Conservation (phyloP, 2,329 filamentous ascomycete genomes). For the Calonectria henricotiae region DNA sequence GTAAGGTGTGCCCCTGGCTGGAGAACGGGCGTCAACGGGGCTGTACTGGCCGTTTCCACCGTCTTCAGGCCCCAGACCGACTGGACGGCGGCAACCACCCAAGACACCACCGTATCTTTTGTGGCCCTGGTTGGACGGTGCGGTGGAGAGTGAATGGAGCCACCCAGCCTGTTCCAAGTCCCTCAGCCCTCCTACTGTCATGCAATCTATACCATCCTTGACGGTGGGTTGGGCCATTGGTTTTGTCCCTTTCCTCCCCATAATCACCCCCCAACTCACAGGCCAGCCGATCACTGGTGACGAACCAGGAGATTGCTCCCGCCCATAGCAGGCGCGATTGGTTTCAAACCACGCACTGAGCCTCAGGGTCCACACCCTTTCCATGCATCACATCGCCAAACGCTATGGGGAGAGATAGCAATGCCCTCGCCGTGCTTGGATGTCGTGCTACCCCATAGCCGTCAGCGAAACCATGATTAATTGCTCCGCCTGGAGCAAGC, state of each 20-base stretch:
- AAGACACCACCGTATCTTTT: slow-evolving; percentile 26
- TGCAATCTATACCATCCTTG: slow-evolving; percentile 30
- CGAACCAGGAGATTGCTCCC: slow-evolving; percentile 19
- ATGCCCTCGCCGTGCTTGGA: not conserved
- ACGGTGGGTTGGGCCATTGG: slow-evolving; percentile 23
- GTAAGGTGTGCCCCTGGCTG: slow-evolving; percentile 26
- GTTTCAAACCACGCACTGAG: slow-evolving; percentile 40
- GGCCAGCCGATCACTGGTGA: slow-evolving; percentile 26
- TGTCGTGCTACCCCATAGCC: not conserved
- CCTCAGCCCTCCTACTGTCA: not conserved
- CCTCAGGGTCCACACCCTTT: slow-evolving; percentile 52
- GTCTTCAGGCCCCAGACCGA: slow-evolving; percentile 32
- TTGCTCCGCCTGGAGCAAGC: not conserved
- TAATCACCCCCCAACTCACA: slow-evolving; percentile 28
- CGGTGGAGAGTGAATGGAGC: slow-evolving; percentile 15
- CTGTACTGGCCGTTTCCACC: slow-evolving; percentile 39
- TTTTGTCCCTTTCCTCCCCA: not conserved
- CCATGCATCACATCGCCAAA: slow-evolving; percentile 44
- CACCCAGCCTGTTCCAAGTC: not conserved
- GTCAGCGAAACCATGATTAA: slow-evolving; percentile 38
- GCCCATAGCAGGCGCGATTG: slow-evolving; percentile 44
- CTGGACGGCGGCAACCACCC: slow-evolving; percentile 5
- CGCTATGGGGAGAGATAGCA: slow-evolving; percentile 27
- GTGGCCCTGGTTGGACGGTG: slow-evolving; percentile 29
- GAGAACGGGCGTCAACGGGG: slow-evolving; percentile 27